Conservation (phyloP, 164 flowering plant species). For the Malania oleifera region DNA sequence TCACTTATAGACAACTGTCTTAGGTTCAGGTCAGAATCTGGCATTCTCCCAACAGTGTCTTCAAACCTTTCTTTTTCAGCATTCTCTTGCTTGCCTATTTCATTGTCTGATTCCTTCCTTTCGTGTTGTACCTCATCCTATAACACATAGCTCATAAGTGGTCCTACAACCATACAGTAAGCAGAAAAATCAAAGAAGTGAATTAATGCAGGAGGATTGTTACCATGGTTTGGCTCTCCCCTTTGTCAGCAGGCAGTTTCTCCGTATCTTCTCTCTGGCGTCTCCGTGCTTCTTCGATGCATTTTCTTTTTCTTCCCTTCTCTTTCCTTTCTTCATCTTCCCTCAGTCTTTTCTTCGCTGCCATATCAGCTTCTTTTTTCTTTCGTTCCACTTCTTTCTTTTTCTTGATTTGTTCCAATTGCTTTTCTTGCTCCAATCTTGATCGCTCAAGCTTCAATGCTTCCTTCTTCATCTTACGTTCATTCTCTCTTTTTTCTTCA, state of each 20-base stretch:
- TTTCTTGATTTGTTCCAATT: too few relatives aligned
- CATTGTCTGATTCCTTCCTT: slow-evolving; percentile 31
- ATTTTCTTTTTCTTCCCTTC: slow-evolving; percentile 62
- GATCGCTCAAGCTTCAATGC: slow-evolving; percentile 73
- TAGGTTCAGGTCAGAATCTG: slow-evolving; percentile 18
- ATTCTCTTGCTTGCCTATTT: slow-evolving; percentile 21
- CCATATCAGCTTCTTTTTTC: slow-evolving; percentile 67
- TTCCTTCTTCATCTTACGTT: slow-evolving; percentile 83
- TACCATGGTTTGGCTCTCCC: slow-evolving; percentile 38
- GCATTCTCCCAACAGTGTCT: slow-evolving; percentile 10
- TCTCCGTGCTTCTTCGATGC: slow-evolving; percentile 43
- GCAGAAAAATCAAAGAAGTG: neutral
- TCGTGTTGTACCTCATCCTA: slow-evolving; percentile 34
- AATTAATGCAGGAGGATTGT: slow-evolving; percentile 10
- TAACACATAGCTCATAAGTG: slow-evolving; percentile 8
- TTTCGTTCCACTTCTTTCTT: slow-evolving; percentile 53
- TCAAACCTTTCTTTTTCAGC: slow-evolving; percentile 21
- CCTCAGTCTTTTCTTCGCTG: slow-evolving; percentile 63
- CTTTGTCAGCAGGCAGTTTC: slow-evolving; percentile 41
- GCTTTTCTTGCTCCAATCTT: slow-evolving; percentile 57
- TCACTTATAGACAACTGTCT: slow-evolving; percentile 9
- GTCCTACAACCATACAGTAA: slow-evolving; percentile 1
- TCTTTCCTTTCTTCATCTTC: slow-evolving; percentile 76
- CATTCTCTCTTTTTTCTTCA: slow-evolving; percentile 74
- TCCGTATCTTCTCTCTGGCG: slow-evolving; percentile 43